Evolutionary conservation across 768 basidiomycete species (phyloP), one percentile per base, ranked within the genome.

Genomic region (Rhodosporidiobolus odoratus): DNA sequence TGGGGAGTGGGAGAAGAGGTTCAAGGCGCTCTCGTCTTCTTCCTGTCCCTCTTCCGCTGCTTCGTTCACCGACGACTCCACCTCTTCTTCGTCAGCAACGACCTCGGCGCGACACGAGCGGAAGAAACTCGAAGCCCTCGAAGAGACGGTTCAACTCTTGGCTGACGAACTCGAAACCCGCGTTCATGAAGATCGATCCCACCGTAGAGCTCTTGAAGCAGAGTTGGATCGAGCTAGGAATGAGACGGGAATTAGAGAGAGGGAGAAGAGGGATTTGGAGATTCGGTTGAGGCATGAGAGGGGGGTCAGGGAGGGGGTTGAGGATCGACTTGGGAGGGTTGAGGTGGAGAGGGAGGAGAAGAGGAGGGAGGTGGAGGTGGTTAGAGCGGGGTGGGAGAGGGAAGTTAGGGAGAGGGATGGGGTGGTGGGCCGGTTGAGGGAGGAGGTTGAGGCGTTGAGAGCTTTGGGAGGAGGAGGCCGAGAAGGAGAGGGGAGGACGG

Each of bases 101-200:
- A n/a, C 19, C 37, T 4, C 32, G n/a, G 56, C 56, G 2, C 35
- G 25, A 8, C 10, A 53, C 27, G 56, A 57, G 30, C 16, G 25
- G 3, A 50, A 64, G 17, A 65, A 68, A 48, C 21, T 71, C 23
- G 66, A 41, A 12, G 66, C 73, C 10, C 57, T 74, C 30, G 73
- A 74, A 40, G 69, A 74, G 35, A 62, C 69, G 10, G 63, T 68
- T 25, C 45, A 38, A 12, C 47, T 68, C 9, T 52, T 74, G 12
- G 66, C 73, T 4, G 69, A 68, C 58, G 73, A 74, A 57, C 64
- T 74, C 59, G 73, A 74, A 41, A 70, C 62, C 16, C 45, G 73
- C 19, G 34, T 66, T 40, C 38, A 27, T 23, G 57, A 65, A 5
- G 66, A 70, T 21, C 13, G 57, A n/a, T 21, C 38, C 15, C 40